These are phyloP conservation scores for Annulohypoxylon truncatum DNA, from an alignment of 2,329 filamentous ascomycete species.

Conservation along the genomic window DNA sequence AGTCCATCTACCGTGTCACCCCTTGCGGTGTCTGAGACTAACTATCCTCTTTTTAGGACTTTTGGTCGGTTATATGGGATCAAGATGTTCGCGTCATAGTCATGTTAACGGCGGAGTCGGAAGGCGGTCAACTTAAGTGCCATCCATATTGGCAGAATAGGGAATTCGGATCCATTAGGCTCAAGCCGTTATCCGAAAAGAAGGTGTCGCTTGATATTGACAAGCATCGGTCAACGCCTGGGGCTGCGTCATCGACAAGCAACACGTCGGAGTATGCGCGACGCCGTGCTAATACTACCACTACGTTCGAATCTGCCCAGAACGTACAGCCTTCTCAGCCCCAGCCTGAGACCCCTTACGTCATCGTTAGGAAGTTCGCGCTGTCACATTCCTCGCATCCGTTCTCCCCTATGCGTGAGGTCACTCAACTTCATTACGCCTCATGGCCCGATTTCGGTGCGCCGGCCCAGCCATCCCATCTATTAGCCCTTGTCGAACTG, in stretches of 20 bases:
- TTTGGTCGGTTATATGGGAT: conserved; percentile 98
- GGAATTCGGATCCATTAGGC: conserved; percentile 80
- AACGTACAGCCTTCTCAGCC: conserved; percentile 44
- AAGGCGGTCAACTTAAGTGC: conserved; percentile 93
- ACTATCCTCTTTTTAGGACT: conserved; percentile 72
- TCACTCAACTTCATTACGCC: conserved; percentile 94
- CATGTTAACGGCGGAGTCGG: conserved; percentile 94
- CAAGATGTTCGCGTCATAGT: conserved; percentile 95
- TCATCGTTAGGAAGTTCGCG: conserved; percentile 87
- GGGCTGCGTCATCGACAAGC: conserved; percentile 44
- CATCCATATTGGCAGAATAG: conserved; percentile 90
- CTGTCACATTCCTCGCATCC: conserved; percentile 81
- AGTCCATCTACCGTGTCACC: conserved; percentile 50
- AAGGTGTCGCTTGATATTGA: conserved; percentile 81
- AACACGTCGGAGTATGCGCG: conserved; percentile 56
- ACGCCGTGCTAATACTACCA: conserved; percentile 66
- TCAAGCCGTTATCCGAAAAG: conserved; percentile 84
- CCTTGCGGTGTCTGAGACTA: conserved; percentile 36
- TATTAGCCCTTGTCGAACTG: conserved; percentile 90
- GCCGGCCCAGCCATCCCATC: conserved; percentile 86
- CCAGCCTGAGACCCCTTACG: conserved; percentile 73
- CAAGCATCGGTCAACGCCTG: conserved; percentile 59
- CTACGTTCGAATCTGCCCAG: conserved; percentile 54
- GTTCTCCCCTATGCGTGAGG: conserved; percentile 87
- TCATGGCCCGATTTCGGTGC: conserved; percentile 98